A percentile compares a stretch with the other conserved stretches of the same genome.
phyloP scores from a whole-genome alignment of 2,329 filamentous ascomycete genomes.

The Xylariomycetidae sp. region DNA sequence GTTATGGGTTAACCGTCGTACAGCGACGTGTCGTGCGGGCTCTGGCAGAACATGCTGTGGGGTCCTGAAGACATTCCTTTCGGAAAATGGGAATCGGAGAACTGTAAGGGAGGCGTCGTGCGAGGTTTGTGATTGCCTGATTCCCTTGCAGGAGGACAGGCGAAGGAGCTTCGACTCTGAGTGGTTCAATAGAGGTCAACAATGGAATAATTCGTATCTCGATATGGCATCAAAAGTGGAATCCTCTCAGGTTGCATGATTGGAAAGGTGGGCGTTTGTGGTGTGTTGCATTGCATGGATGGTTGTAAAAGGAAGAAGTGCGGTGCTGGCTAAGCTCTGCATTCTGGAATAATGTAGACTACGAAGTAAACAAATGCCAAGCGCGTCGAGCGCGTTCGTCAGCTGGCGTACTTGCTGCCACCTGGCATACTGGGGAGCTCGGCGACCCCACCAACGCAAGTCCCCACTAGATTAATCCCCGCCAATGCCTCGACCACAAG shows the following conservation, averaged over 20 bases:
- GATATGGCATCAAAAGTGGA: constrained; percentile 19
- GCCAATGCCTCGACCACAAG: too few relatives aligned
- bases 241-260: constrained; percentile 25
- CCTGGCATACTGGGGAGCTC: too few relatives aligned
- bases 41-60: constrained; percentile 31
- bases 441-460: too few relatives aligned
- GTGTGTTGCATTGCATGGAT: too few relatives aligned
- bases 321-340: too few relatives aligned
- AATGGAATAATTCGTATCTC: constrained; percentile 27
- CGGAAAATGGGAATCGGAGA: constrained; percentile 69
- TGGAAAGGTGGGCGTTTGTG: constrained; percentile 14
- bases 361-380: constrained; percentile 11
- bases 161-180: constrained; percentile 42
- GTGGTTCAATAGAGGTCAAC: constrained; percentile 12
- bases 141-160: constrained; percentile 24
- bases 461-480: too few relatives aligned
- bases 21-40: constrained; percentile 48
- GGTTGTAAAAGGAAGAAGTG: too few relatives aligned
- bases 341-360: constrained; percentile 7
- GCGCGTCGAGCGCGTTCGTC: too few relatives aligned
- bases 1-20: constrained; percentile 55
- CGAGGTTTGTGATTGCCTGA: constrained; percentile 39
- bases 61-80: constrained; percentile 56
- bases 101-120: constrained; percentile 77
- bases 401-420: too few relatives aligned